Evolutionary conservation across 2,329 filamentous ascomycete genomes (phyloP), one percentile per base, ranked within the genome.

Genomic region (Paecilomyces sp.): DNA sequence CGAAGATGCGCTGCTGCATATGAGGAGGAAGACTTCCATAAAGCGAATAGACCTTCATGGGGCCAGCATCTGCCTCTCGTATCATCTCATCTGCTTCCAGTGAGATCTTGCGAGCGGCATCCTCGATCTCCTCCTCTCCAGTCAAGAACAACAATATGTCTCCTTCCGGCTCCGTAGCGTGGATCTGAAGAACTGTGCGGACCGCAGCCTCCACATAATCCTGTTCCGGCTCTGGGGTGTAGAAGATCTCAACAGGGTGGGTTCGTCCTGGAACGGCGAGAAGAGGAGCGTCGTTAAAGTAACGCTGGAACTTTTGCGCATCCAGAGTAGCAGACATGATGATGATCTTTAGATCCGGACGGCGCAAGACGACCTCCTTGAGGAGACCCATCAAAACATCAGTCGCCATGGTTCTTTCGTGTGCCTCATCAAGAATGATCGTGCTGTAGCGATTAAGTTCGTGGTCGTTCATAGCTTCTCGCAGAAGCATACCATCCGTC

Each of bases 251-350:
- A 70, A 99, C 94, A 5, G 94, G 92, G 74, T 96, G 88, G 22
- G 94, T 99, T 75, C 94, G 88, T 72, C 94, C 94, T 36, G 94
- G 94, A 2, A 99, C 94, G 25, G 93, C 91, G 57, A 99, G 85
- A 50, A 99, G 82, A 6, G 94, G 94, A 3, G 94, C 94, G 68
- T 96, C 86, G 77, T 92, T 90, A 80, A 99, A 99, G 79, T 99
- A 99, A 62, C 87, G 88, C 76, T 97, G 94, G 74, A 99, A 99
- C 78, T 99, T 99, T 71, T 96, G 89, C 4, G 94, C 94, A 77
- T 99, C 94, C 58, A 99, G 84, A 9, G 94, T 99, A 62, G 94
- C 94, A 71, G 93, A 97, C 87, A 97, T 99, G 83, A 99, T 94
- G 71, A 99, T 94, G 70, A 99, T 90, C 81, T 99, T 99, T 70